These are phyloP conservation scores for Aspergillus fumigatiaffinis DNA, from an alignment of 2,329 filamentous ascomycete species.

Conservation along the genomic window DNA sequence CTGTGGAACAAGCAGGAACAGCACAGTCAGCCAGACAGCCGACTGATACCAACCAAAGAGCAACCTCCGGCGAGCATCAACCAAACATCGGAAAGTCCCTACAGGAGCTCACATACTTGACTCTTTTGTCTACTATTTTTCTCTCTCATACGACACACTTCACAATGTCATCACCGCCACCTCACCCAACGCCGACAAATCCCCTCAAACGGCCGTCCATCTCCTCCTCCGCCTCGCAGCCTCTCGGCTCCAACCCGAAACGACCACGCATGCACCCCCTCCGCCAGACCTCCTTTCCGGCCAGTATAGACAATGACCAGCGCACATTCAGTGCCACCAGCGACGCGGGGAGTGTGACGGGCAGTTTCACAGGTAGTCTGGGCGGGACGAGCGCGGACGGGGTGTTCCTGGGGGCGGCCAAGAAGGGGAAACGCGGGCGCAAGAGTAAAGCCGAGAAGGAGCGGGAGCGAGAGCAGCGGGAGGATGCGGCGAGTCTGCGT, in stretches of 20 bases:
- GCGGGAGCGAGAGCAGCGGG: slow-evolving; percentile 25
- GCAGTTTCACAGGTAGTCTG: slow-evolving; percentile 41
- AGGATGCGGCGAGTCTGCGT: slow-evolving; percentile 26
- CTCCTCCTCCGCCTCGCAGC: slow-evolving; percentile 34
- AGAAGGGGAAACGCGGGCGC: slow-evolving; percentile 33
- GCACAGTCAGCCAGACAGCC: neutral
- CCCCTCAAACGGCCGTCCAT: slow-evolving; percentile 42
- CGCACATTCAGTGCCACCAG: slow-evolving; percentile 30
- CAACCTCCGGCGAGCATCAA: neutral
- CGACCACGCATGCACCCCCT: slow-evolving; percentile 43
- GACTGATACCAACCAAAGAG: neutral
- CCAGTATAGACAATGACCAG: slow-evolving; percentile 27
- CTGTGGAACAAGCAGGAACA: neutral
- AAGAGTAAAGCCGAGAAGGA: slow-evolving; percentile 39
- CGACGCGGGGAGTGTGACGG: slow-evolving; percentile 40
- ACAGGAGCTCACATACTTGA: neutral
- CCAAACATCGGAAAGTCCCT: neutral
- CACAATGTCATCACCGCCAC: slow-evolving; percentile 39
- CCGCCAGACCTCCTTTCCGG: slow-evolving; percentile 45
- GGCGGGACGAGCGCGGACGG: slow-evolving; percentile 35
- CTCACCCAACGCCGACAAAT: slow-evolving; percentile 23
- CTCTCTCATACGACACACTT: slow-evolving; percentile 1
- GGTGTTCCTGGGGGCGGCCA: slow-evolving; percentile 25
- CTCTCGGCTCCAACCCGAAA: slow-evolving; percentile 26
- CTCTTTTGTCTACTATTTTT: slow-evolving; percentile 4